Conservation (phyloP, 2,329 filamentous ascomycete species). For the Cercospora canescens region DNA sequence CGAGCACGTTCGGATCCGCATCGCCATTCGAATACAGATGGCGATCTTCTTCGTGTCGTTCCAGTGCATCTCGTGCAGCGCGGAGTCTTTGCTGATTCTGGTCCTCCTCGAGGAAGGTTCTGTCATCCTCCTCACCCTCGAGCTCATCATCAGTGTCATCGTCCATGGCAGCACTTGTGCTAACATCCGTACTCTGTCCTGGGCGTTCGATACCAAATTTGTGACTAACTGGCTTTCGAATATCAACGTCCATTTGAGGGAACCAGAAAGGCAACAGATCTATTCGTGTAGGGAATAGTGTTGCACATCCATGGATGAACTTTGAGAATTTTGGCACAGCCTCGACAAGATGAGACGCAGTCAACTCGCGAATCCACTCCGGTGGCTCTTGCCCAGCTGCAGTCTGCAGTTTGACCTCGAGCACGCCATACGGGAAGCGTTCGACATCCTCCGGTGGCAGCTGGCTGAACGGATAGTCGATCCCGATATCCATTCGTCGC, state of each 20-base stretch:
- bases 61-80: conserved; percentile 51
- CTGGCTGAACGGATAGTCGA: conserved; percentile 92
- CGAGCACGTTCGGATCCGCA: conserved; percentile 51
- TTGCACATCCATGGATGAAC: conserved; percentile 94
- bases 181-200: conserved; percentile 70
- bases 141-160: conserved; percentile 71
- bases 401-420: conserved; percentile 97
- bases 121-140: conserved; percentile 49
- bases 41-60: conserved; percentile 52
- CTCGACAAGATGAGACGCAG: conserved; percentile 90
- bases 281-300: conserved; percentile 82
- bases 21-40: conserved; percentile 45
- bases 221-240: conserved; percentile 85
- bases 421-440: conserved; percentile 90
- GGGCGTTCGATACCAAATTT: conserved; percentile 88
- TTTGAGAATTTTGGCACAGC: conserved; percentile 99
- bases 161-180: conserved; percentile 74
- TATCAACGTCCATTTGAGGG: conserved; percentile 97
- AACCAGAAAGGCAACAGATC: conserved; percentile 94
- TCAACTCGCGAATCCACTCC: conserved; percentile 93
- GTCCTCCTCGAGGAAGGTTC: conserved; percentile 54
- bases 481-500: conserved; percentile 95
- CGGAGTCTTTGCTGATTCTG: conserved; percentile 50
- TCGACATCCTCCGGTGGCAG: conserved; percentile 81
- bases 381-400: conserved; percentile 93